Evolutionary conservation across 2,329 filamentous ascomycete genomes (phyloP), one percentile per base, ranked within the genome.

Genomic region (Fusarium aywerte): DNA sequence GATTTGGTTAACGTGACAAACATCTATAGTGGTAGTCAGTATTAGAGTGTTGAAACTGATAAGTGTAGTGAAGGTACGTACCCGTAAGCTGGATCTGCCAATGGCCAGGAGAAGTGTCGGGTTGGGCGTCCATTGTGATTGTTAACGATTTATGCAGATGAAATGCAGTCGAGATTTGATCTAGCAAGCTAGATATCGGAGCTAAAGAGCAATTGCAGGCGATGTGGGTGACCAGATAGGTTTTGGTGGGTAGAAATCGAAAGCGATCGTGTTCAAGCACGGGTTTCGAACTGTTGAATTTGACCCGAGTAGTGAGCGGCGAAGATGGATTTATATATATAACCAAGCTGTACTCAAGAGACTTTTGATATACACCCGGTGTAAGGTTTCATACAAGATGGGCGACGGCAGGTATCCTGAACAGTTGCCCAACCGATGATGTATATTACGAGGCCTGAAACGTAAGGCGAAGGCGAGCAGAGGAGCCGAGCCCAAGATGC

Each of bases 81-180:
- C 87, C 80, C 77, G 83, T 79, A 44, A 89, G 83, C 58, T 82
- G 82, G 56, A 86, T 83, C 71, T 89, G 86, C 87, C 87, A 88
- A 49, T 75, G 73, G 36, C 72, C 69, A 21, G 68, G 66, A 10
- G 62, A 58, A 63, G 62, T 72, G 45, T 72, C 66, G 16, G 69
- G 18, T 45, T 67, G 68, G 33, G 62, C 23, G 33, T 74, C 58
- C 75, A 76, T 64, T 63, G 63, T 54, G 62, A 44, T 27, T 42
- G 12, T 43, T 10, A 25, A 35, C 7, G 33, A 20, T 12, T 29
- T 52, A 7, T 18, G 25, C 13, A 12, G n/a, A 52, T 13, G 11
- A 44, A 21, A 21, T 21, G n/a, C 11, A 36, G 29, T 33, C 8
- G 23, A 35, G n/a, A 27, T 12, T 13, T 16, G 38, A 42, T 12